phyloP scores from a whole-genome alignment of 2,329 filamentous ascomycete species.

The Fusarium musae region DNA sequence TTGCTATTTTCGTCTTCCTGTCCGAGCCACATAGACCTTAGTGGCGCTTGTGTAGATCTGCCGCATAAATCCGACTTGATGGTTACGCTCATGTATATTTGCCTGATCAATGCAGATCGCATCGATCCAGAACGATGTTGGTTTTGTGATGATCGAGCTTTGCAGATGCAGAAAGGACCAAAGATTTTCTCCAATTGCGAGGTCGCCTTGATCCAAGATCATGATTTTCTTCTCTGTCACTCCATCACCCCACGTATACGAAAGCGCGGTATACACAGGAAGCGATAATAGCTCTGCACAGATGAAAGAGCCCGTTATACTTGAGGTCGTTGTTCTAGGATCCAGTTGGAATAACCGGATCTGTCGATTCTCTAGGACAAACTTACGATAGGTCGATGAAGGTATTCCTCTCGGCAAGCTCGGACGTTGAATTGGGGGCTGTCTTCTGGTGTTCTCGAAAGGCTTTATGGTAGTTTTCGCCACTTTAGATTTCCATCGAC shows the following conservation, averaged over 20 bases:
- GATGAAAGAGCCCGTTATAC: too few relatives aligned
- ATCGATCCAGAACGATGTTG: not conserved
- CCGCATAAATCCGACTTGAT: not conserved
- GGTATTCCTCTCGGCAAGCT: not conserved
- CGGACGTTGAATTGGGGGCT: too few relatives aligned
- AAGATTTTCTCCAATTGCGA: not conserved
- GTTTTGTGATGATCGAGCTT: not conserved
- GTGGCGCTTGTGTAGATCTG: not conserved
- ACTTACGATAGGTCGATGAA: not conserved
- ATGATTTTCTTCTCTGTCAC: too few relatives aligned
- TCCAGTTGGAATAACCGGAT: too few relatives aligned
- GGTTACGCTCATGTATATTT: not conserved
- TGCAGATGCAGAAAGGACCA: accelerated
- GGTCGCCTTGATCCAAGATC: not conserved
- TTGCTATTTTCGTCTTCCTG: not conserved
- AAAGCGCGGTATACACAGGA: not conserved
- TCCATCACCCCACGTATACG: accelerated
- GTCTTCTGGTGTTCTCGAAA: not conserved
- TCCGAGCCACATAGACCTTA: not conserved
- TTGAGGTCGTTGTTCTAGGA: too few relatives aligned
- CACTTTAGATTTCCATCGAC: not conserved
- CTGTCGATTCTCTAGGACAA: too few relatives aligned
- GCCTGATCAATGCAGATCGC: not conserved
- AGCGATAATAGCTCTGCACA: not conserved
- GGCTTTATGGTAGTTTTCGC: not conserved